Conservation (phyloP, 164 flowering plant species). For the Magnolia sinica region DNA sequence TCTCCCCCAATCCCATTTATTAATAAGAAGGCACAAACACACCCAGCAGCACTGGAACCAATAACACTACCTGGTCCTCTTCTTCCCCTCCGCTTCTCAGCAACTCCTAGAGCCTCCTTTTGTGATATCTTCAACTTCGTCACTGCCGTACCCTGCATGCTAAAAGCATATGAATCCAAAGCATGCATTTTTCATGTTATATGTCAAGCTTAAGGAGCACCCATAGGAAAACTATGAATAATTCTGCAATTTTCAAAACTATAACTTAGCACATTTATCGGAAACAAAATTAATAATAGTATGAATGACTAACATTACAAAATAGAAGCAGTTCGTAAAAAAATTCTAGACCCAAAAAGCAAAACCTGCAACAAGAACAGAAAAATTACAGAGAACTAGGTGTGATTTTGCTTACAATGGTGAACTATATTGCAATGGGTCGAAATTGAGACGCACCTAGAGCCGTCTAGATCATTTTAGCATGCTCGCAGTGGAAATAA, state of each 20-base stretch:
- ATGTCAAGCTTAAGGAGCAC: not conserved
- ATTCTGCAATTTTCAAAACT: not conserved
- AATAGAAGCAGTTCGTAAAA: not conserved
- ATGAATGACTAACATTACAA: not conserved
- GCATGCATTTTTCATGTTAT: not conserved
- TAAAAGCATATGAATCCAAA: not conserved
- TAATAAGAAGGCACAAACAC: conserved; percentile 83
- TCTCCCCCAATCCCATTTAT: conserved; percentile 68
- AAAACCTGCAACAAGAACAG: not conserved
- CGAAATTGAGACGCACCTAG: not conserved
- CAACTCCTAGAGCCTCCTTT: conserved; percentile 94
- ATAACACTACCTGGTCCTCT: conserved; percentile 97
- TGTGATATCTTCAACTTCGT: conserved; percentile 94
- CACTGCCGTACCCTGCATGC: conserved; percentile 76
- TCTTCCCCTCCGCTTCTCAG: conserved; percentile 93
- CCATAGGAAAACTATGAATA: not conserved
- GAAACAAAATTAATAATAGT: not conserved
- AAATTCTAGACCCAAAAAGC: not conserved
- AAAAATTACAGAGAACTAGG: not conserved
- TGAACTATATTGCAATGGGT: not conserved
- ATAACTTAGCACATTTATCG: not conserved
- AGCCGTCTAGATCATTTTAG: no score
- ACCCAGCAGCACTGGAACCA: conserved; percentile 99
- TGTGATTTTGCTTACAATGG: not conserved
- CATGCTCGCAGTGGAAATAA: no score